Conservation (phyloP, 345 rosid genomes). For the Eucalyptus urophylla region DNA sequence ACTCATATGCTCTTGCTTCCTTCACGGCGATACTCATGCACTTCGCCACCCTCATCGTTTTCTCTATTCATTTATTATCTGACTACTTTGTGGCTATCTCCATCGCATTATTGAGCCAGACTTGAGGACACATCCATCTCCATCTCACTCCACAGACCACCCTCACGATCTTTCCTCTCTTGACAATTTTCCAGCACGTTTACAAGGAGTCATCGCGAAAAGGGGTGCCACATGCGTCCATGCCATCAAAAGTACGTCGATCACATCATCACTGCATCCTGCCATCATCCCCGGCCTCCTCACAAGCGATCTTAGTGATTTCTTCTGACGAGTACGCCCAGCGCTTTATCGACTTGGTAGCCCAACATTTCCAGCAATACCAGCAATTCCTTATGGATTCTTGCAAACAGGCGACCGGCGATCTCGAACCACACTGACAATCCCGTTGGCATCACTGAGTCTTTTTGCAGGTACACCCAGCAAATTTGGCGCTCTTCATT, state of each 20-base stretch:
- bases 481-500: background rate
- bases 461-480: background rate
- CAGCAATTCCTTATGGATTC: background rate
- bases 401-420: background rate
- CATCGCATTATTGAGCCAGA: background rate
- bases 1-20: background rate
- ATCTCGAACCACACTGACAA: background rate
- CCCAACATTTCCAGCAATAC: background rate
- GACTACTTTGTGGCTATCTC: background rate
- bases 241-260: background rate
- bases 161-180: no score
- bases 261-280: background rate
- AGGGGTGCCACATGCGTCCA: background rate
- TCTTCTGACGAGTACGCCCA: background rate
- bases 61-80: no score
- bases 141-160: no score
- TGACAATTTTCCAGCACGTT: no score
- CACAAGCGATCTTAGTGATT: background rate
- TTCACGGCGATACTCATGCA: background rate
- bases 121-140: no score
- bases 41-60: background rate
- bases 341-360: background rate
- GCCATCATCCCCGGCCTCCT: background rate
- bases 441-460: background rate
- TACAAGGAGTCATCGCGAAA: background rate